Evolutionary conservation across 192 early-diverging fungal genomes (phyloP).

Genomic region (Coemansia furcata): DNA sequence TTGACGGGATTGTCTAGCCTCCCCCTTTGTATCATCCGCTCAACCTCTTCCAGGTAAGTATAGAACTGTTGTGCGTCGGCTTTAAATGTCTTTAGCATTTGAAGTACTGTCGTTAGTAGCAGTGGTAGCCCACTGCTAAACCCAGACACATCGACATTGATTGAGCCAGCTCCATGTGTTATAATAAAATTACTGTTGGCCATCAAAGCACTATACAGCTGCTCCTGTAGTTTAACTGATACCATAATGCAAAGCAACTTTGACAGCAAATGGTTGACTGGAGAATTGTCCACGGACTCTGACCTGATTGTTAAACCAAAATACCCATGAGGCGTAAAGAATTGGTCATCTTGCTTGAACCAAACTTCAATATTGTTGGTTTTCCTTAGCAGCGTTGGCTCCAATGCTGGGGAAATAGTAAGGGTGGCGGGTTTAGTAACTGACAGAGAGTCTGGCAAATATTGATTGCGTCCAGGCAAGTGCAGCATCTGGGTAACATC

Average conservation of each 20-base stretch:
- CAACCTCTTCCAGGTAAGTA: too few relatives aligned
- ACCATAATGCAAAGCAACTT: background rate
- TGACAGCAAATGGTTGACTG: background rate
- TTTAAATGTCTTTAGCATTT: conserved; percentile 59
- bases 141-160: conserved; percentile 65
- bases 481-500: background rate
- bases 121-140: conserved; percentile 79
- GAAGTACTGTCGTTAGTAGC: conserved; percentile 63
- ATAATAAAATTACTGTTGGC: conserved; percentile 70
- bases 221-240: conserved; percentile 58
- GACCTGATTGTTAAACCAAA: conserved; percentile 56
- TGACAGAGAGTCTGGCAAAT: conserved; percentile 25
- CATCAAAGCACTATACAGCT: conserved; percentile 73
- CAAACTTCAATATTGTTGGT: conserved; percentile 60
- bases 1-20: too few relatives aligned
- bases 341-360: conserved; percentile 89
- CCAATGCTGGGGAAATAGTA: too few relatives aligned
- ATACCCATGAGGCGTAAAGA: conserved; percentile 77
- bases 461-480: background rate
- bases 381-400: too few relatives aligned
- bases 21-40: too few relatives aligned
- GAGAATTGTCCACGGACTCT: background rate
- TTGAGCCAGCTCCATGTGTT: conserved; percentile 57
- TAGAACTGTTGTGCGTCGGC: too few relatives aligned
- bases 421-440: background rate